Base-by-base conservation (phyloP, 257 asterid species). In the Haberlea rhodopensis region DNA sequence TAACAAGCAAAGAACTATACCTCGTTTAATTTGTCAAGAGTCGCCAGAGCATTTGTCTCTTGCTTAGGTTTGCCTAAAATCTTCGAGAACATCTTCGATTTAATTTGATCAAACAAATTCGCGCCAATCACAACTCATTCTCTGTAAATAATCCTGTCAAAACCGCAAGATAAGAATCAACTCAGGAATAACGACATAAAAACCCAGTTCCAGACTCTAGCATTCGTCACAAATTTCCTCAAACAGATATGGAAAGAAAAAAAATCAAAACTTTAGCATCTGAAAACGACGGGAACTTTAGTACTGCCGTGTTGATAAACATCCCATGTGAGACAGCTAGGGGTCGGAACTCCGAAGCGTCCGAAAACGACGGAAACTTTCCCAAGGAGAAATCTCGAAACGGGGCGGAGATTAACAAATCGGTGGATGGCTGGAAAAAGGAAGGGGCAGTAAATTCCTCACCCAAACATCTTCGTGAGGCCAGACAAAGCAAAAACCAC, bases 11-110 rank as follows among this genome's bases (percentile, higher is more conserved):
- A 34, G 19, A 28, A 57, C 21, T 32, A 32, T 84, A 85, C 95
- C 90, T 88, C 92, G 52, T 78, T 82, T 57, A 88, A 73, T 74
- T 86, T 81, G 57, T 84, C 92, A 5, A 88, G 72, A 54, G 84
- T 69, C 24, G 76, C 37, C 69, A 88, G 81, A 67, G 85, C 82
- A 82, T 62, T 74, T 21, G 71, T 49, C 81, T 84, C 88, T 66
- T 73, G 75, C 82, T 86, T 88, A 22, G 88, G 78, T 79, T 86
- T 86, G 28, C 95, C 77, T 51, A 79, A 68, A 25, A 88, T 55
- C 79, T 85, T 79, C 62, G 78, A 53, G 66, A 82, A 86, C 92
- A 86, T 88, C 61, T 64, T 84, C 25, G 55, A 51, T 32, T 60
- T 58, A 65, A 51, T 48, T 20, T 37, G 71, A 63, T 63, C 51